These are phyloP conservation scores for Asterophora lycoperdoides DNA, from an alignment of 768 basidiomycete genomes.

Conservation along the genomic window DNA sequence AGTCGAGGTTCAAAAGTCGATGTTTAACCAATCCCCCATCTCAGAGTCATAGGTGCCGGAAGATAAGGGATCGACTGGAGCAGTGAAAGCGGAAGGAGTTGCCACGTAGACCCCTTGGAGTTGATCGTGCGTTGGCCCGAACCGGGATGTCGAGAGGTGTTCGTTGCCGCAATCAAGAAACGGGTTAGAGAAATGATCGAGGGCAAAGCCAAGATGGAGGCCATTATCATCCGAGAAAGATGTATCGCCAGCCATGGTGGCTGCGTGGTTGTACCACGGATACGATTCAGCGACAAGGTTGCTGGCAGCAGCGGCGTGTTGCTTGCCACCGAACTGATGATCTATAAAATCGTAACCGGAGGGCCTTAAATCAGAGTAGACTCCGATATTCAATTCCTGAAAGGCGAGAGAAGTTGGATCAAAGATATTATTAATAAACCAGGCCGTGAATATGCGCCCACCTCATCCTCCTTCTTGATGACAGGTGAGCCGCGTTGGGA, in stretches of 20 bases:
- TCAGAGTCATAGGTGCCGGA: conserved; percentile 4
- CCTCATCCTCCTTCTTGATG: conserved; percentile 3
- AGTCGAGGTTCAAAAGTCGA: conserved; percentile 8
- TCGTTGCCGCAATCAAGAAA: neutral
- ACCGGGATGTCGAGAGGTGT: neutral
- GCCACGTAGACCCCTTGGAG: neutral
- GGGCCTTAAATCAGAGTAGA: conserved; percentile 2
- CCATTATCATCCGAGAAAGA: neutral
- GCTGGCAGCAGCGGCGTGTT: neutral
- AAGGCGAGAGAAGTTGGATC: neutral
- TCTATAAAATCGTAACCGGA: conserved; percentile 10
- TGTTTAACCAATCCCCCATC: conserved; percentile 14
- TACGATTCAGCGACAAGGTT: neutral
- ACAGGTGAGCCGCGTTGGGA: conserved; percentile 29
- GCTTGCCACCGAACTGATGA: conserved; percentile 15
- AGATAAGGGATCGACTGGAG: neutral
- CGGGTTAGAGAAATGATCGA: conserved; percentile 1
- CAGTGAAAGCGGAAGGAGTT: neutral
- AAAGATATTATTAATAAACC: neutral
- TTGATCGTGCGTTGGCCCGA: neutral
- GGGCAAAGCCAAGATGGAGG: neutral
- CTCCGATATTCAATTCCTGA: neutral
- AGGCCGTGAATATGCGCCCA: neutral
- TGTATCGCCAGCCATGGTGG: neutral
- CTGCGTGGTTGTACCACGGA: conserved; percentile 5